A percentile compares a stretch with the other conserved stretches of the same genome.
phyloP scores from a whole-genome alignment of 1,284 basidiomycete species.

The Microbotryum violaceum region DNA sequence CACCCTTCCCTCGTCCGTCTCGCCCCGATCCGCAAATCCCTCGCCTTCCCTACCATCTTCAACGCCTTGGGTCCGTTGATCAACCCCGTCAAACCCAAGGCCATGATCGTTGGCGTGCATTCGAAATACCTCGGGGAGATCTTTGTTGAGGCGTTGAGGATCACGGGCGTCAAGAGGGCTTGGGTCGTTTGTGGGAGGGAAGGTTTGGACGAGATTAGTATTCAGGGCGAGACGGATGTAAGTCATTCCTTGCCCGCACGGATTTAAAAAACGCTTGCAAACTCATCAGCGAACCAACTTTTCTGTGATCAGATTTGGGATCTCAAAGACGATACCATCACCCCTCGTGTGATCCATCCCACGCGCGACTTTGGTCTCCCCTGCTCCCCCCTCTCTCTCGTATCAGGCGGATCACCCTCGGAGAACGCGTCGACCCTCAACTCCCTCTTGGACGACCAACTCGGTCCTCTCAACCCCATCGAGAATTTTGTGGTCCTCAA shows the following conservation, averaged over 20 bases:
- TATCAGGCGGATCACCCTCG: constrained; percentile 61
- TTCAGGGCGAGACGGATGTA: constrained; percentile 78
- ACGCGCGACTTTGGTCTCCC: constrained; percentile 60
- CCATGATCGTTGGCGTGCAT: constrained; percentile 87
- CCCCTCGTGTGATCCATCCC: constrained; percentile 43
- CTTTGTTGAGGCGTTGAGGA: constrained; percentile 66
- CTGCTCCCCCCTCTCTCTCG: constrained; percentile 58
- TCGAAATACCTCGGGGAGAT: constrained; percentile 72
- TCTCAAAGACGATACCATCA: constrained; percentile 44
- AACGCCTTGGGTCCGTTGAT: constrained; percentile 91
- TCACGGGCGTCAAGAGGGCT: constrained; percentile 62
- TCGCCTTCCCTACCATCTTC: constrained; percentile 96
- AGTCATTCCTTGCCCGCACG: constrained; percentile 17
- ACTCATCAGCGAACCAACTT: too few relatives aligned
- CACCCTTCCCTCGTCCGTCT: constrained; percentile 80
- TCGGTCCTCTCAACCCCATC: constrained; percentile 44
- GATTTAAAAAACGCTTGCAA: too few relatives aligned
- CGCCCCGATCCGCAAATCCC: constrained; percentile 72
- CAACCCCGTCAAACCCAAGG: constrained; percentile 76
- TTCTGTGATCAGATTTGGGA: constrained; percentile 43
- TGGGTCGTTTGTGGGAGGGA: constrained; percentile 92
- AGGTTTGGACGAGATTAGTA: constrained; percentile 87
- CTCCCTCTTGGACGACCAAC: constrained; percentile 48
- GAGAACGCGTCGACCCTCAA: constrained; percentile 67
- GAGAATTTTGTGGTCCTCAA: constrained; percentile 79